Percentiles rank a stretch among this genome's conserved stretches.
Conservation (phyloP, 1,139 yeast species). For the Pichia sp. region DNA sequence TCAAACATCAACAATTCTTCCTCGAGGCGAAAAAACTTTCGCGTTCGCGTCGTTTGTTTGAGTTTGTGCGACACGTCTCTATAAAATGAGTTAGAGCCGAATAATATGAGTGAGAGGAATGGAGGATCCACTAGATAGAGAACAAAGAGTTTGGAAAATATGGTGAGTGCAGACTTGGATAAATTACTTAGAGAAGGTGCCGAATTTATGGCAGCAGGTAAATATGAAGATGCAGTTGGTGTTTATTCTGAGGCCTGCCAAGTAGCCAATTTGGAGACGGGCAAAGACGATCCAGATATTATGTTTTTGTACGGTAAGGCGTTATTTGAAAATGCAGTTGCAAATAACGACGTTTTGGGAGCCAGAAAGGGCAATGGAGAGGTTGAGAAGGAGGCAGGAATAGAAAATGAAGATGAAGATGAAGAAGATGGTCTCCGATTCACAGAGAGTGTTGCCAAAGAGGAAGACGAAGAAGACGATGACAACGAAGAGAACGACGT, state of each 20-base stretch:
- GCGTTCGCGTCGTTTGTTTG: too few species aligned
- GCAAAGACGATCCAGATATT: slow-evolving; percentile 63
- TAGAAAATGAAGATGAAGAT: slow-evolving; percentile 17
- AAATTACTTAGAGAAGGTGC: slow-evolving; percentile 45
- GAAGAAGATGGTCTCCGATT: slow-evolving; percentile 13
- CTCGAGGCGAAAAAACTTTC: too few species aligned
- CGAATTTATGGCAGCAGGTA: slow-evolving; percentile 49
- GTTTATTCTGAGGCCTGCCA: slow-evolving; percentile 73
- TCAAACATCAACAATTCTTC: too few species aligned
- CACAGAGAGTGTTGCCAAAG: slow-evolving; percentile 1
- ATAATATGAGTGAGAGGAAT: too few species aligned
- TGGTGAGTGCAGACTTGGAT: too few species aligned
- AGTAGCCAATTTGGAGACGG: slow-evolving; percentile 37
- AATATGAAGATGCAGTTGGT: slow-evolving; percentile 64
- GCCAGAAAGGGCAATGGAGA: slow-evolving; percentile 15
- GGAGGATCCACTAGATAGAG: too few species aligned
- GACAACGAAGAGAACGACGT: slow-evolving; percentile 36
- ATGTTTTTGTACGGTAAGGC: slow-evolving; percentile 74
- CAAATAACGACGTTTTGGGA: slow-evolving; percentile 75
- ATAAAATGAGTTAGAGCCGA: too few species aligned
- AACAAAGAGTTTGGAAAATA: too few species aligned
- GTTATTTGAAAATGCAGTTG: slow-evolving; percentile 68
- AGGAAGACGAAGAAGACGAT: slow-evolving; percentile 13
- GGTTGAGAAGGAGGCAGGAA: slow-evolving; percentile 10
- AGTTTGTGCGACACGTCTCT: too few species aligned